These are phyloP conservation scores for Xylaria polymorpha DNA, from an alignment of 2,329 filamentous ascomycete genomes.

Conservation along the genomic window DNA sequence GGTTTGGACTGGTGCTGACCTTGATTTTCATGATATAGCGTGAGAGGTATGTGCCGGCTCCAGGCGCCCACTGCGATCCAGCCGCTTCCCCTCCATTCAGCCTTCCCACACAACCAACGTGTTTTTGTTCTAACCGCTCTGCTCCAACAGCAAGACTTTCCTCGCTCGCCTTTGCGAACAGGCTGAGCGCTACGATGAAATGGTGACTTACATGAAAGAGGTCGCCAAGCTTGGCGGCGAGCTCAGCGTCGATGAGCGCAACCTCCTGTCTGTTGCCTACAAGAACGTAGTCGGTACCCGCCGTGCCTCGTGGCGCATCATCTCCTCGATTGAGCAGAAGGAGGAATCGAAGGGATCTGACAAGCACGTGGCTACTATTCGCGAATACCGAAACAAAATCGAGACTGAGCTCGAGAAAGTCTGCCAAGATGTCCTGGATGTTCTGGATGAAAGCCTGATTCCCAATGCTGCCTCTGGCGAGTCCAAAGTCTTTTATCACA, in stretches of 20 bases:
- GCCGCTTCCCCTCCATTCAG: slow-evolving; percentile 32
- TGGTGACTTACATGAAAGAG: slow-evolving; percentile 99
- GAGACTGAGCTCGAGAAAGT: slow-evolving; percentile 97
- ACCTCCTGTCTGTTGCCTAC: slow-evolving; percentile 98
- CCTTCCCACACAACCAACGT: slow-evolving; percentile 20
- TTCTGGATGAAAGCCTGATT: slow-evolving; percentile 92
- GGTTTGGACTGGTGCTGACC: slow-evolving; percentile 44
- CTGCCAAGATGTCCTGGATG: slow-evolving; percentile 97
- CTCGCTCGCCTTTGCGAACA: slow-evolving; percentile 99
- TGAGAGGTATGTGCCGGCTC: slow-evolving; percentile 70
- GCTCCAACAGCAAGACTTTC: slow-evolving; percentile 89
- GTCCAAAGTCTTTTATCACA: slow-evolving; percentile 99
- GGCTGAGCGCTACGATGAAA: slow-evolving; percentile 99
- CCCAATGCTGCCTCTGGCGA: slow-evolving; percentile 96
- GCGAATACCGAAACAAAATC: slow-evolving; percentile 98
- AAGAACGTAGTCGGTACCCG: slow-evolving; percentile 99
- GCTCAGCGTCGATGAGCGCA: slow-evolving; percentile 95
- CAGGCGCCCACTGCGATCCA: slow-evolving; percentile 28
- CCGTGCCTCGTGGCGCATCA: slow-evolving; percentile 99
- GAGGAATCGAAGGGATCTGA: slow-evolving; percentile 98
- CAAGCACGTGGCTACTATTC: slow-evolving; percentile 93
- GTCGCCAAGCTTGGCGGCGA: slow-evolving; percentile 88
- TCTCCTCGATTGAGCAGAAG: slow-evolving; percentile 99
- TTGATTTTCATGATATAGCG: slow-evolving; percentile 61
- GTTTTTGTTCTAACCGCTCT: slow-evolving; percentile 39